Evolutionary conservation across 2,329 filamentous ascomycete species (phyloP), one percentile per base, ranked within the genome.

Genomic region (Ciborinia camelliae): DNA sequence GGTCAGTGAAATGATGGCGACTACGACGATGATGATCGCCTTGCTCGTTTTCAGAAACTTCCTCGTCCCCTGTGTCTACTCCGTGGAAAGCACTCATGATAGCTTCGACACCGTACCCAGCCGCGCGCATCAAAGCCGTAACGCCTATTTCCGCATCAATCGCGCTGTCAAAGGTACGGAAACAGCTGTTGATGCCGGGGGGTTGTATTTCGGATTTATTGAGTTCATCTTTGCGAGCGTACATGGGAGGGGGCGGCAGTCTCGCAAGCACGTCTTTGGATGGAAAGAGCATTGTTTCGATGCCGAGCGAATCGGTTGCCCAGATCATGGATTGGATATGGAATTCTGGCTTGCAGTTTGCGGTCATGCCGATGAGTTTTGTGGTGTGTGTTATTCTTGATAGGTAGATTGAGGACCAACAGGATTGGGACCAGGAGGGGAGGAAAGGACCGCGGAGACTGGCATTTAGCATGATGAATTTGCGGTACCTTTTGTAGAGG

Each of bases 241-340:
- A 30, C n/a, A 35, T 43, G 18, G 55, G 35, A 28, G 20, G 12
- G 23, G 41, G 32, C 14, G 60, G 43, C 37, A 69, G 61, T 47
- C 66, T 67, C 0, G 61, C 58, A 35, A 68, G 59, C 3, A 64
- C 63, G 5, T 64, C 37, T 32, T 67, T 26, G 39, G 65, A 62
- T 3, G 72, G 70, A 51, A 69, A 71, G 37, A 74, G 69, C 7
- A 73, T 65, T 7, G 66, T 66, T 64, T 70, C 66, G 12, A 74
- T 57, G 28, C 72, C 68, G 15, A 65, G 54, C 18, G 52, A 45
- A 57, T 74, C 71, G 52, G 71, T 73, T 28, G 73, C 72, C 69
- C 69, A 74, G 64, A 74, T 72, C 72, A 74, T 74, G 53, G 70
- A 72, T 66, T 72, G 72, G 48, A 73, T 67, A 59, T 73, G 72